phyloP scores from a whole-genome alignment of 2,329 filamentous ascomycete genomes.

The Canariomyces notabilis region DNA sequence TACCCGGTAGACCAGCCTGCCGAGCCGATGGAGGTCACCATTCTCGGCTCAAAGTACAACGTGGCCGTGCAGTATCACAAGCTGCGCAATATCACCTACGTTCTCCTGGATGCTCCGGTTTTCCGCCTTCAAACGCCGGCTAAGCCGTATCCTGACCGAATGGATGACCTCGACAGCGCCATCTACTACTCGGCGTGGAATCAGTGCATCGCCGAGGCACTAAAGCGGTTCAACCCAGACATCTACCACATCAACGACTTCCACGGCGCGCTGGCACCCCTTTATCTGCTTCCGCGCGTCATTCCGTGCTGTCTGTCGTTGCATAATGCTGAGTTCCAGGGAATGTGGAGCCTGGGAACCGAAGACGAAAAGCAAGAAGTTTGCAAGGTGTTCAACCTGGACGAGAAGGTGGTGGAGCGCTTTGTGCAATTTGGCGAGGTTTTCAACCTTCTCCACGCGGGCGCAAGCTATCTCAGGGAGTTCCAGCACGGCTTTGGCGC shows the following conservation, averaged over 20 bases:
- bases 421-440: slow-evolving; percentile 64
- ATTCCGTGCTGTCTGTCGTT: slow-evolving; percentile 58
- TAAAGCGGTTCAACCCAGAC: slow-evolving; percentile 48
- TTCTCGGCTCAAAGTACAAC: slow-evolving; percentile 54
- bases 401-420: slow-evolving; percentile 49
- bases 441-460: slow-evolving; percentile 62
- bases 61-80: slow-evolving; percentile 60
- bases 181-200: slow-evolving; percentile 68
- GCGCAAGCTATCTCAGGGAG: slow-evolving; percentile 57
- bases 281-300: slow-evolving; percentile 56
- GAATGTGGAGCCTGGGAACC: slow-evolving; percentile 60
- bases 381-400: slow-evolving; percentile 58
- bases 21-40: slow-evolving; percentile 56
- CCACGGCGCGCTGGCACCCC: slow-evolving; percentile 42
- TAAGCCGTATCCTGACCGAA: slow-evolving; percentile 60
- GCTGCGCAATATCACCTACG: slow-evolving; percentile 61
- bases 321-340: slow-evolving; percentile 65
- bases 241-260: slow-evolving; percentile 36
- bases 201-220: slow-evolving; percentile 58
- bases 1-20: slow-evolving; percentile 55
- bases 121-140: slow-evolving; percentile 57
- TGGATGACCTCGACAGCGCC: slow-evolving; percentile 63
- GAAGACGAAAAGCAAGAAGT: slow-evolving; percentile 57
- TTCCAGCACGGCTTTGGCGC: slow-evolving; percentile 63
- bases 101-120: slow-evolving; percentile 60